These are phyloP conservation scores for Jatropha multifida DNA, from an alignment of 441 rosid genomes.

Conservation along the genomic window DNA sequence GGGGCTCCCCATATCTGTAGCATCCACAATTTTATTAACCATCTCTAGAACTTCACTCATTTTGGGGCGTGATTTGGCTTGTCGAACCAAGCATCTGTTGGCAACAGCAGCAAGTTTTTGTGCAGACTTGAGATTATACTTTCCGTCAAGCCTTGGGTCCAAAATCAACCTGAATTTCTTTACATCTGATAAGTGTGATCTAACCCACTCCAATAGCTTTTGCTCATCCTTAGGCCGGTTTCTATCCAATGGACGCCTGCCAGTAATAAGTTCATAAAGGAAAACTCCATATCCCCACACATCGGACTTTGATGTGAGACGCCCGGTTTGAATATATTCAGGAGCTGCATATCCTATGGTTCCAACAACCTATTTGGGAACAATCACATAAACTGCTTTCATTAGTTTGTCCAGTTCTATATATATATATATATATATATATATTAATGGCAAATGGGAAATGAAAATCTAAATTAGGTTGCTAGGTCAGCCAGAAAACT, in stretches of 20 bases:
- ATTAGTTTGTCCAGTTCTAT: constrained; percentile 1
- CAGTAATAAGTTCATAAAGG: constrained; percentile 75
- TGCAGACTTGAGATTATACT: constrained; percentile 62
- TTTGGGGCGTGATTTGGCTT: constrained; percentile 66
- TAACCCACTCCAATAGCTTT: constrained; percentile 70
- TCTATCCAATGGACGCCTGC: constrained; percentile 63
- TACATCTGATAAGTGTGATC: constrained; percentile 52
- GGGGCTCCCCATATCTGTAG: constrained; percentile 37
- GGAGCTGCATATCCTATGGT: constrained; percentile 93
- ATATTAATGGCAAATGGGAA: no score
- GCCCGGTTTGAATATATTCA: constrained; percentile 86
- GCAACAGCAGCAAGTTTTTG: constrained; percentile 65
- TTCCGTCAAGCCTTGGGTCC: constrained; percentile 72
- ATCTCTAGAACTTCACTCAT: constrained; percentile 73
- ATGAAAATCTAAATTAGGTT: no score
- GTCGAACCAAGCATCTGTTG: constrained; percentile 57
- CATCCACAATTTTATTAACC: constrained; percentile 53
- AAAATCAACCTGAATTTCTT: constrained; percentile 58
- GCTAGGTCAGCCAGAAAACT: not conserved
- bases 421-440: not conserved
- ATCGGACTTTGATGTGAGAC: constrained; percentile 66
- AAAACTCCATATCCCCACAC: constrained; percentile 85
- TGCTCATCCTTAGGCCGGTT: constrained; percentile 60
- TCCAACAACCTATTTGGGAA: constrained; percentile 61
- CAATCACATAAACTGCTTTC: constrained; percentile 6